Evolutionary conservation across 2,329 filamentous ascomycete genomes (phyloP).

Genomic region (Diaporthe velutina): DNA sequence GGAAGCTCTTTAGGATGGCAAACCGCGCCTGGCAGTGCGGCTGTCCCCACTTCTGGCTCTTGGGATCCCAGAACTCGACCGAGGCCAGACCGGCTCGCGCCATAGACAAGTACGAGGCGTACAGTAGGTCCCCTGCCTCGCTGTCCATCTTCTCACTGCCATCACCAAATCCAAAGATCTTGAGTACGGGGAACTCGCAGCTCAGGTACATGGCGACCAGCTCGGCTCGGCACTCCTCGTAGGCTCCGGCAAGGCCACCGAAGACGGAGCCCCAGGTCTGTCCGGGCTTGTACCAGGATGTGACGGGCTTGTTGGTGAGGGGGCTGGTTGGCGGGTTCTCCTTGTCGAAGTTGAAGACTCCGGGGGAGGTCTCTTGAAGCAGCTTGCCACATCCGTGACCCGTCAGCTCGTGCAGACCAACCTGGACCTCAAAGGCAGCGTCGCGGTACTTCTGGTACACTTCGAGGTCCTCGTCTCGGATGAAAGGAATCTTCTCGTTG

Average conservation of each 20-base stretch:
- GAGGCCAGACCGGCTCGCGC: constrained; percentile 90
- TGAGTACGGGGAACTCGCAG: constrained; percentile 88
- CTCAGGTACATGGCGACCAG: constrained; percentile 91
- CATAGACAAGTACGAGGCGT: constrained; percentile 91
- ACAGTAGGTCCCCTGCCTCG: constrained; percentile 88
- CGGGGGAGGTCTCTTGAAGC: constrained; percentile 86
- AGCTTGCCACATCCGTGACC: constrained; percentile 95
- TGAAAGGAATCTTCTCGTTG: constrained; percentile 93
- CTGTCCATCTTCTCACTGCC: constrained; percentile 79
- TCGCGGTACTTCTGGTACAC: constrained; percentile 88
- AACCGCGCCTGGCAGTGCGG: constrained; percentile 93
- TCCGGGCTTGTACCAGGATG: constrained; percentile 92
- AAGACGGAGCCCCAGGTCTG: constrained; percentile 97
- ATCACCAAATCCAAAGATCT: constrained; percentile 92
- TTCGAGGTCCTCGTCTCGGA: constrained; percentile 81
- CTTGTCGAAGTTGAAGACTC: constrained; percentile 89
- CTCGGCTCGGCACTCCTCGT: constrained; percentile 95
- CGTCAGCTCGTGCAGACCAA: constrained; percentile 88
- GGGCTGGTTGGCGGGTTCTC: constrained; percentile 86
- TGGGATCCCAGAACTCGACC: constrained; percentile 95
- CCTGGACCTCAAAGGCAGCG: constrained; percentile 92
- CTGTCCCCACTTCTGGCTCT: constrained; percentile 91
- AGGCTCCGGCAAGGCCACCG: constrained; percentile 86
- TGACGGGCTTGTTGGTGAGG: constrained; percentile 80
- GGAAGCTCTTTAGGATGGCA: constrained; percentile 87